These are phyloP conservation scores for Boehmeria nivea DNA, from an alignment of 306 rosid genomes.

Conservation along the genomic window DNA sequence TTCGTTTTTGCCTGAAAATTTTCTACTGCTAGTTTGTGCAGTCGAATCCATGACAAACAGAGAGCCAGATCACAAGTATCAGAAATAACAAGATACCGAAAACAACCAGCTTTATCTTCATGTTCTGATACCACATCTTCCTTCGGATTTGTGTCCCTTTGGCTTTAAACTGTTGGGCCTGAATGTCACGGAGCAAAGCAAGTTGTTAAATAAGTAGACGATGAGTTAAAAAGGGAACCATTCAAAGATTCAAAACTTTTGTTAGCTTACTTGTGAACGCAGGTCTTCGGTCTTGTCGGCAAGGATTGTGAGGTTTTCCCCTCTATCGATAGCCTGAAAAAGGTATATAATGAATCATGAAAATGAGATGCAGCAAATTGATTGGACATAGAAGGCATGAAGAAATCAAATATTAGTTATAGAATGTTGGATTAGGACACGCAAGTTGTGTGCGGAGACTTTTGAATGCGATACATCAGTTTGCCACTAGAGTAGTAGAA, in stretches of 20 bases:
- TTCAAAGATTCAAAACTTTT: conserved; percentile 11
- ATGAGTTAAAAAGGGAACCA: not conserved
- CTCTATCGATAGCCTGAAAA: conserved; percentile 72
- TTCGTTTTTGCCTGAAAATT: conserved; percentile 12
- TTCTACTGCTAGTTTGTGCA: conserved; percentile 55
- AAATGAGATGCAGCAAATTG: no score
- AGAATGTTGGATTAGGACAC: no score
- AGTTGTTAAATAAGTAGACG: no score
- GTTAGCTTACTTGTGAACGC: conserved; percentile 58
- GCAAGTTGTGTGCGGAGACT: no score
- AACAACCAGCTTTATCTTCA: conserved; percentile 86
- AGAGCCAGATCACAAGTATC: conserved; percentile 77
- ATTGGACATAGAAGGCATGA: no score
- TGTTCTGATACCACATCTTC: conserved; percentile 97
- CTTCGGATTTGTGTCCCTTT: conserved; percentile 65
- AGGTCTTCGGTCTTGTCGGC: conserved; percentile 72
- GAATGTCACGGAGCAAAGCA: conserved; percentile 15
- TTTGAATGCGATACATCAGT: not conserved
- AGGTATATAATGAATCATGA: no score
- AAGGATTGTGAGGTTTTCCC: conserved; percentile 69
- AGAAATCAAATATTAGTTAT: no score
- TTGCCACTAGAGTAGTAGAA: no score
- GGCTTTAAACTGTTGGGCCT: conserved; percentile 71
- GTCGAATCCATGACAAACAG: conserved; percentile 82
- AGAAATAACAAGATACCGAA: conserved; percentile 65